A percentile compares a stretch with the other conserved stretches of the same genome.
phyloP scores from a whole-genome alignment of 2,329 filamentous ascomycete species.

The Clarireedia homoeocarpa region DNA sequence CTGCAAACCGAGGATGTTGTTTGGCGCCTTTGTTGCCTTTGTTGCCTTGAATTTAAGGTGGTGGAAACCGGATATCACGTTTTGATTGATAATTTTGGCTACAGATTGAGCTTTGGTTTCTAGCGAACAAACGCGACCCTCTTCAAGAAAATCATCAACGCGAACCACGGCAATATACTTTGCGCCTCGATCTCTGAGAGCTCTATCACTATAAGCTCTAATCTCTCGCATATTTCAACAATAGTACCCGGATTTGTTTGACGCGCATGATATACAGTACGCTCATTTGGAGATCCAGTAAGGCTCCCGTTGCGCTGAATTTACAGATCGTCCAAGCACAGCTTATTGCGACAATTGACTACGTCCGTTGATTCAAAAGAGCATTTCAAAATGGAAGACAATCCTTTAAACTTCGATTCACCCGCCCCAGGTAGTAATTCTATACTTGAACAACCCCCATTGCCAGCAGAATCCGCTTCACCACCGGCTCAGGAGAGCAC shows the following conservation, averaged over 20 bases:
- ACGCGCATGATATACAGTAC: conserved; percentile 12
- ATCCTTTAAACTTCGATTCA: conserved; percentile 48
- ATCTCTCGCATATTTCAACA: background rate
- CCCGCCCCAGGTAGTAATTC: conserved; percentile 49
- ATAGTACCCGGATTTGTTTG: background rate
- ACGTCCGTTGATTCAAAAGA: conserved; percentile 13
- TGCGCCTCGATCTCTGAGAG: conserved; percentile 6
- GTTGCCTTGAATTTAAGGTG: background rate
- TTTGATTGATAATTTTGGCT: background rate
- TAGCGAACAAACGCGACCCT: conserved; percentile 6
- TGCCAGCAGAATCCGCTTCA: conserved; percentile 36
- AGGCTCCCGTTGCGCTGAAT: conserved; percentile 12
- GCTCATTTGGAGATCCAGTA: conserved; percentile 12
- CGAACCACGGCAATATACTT: conserved; percentile 5
- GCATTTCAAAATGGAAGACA: conserved; percentile 47
- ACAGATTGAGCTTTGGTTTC: conserved; percentile 6
- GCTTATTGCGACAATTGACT: conserved; percentile 26
- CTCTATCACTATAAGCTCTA: background rate
- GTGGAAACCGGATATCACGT: background rate
- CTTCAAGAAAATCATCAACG: conserved; percentile 9
- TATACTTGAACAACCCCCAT: conserved; percentile 46
- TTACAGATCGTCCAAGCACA: conserved; percentile 3
- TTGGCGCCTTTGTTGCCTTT: background rate
- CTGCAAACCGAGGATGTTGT: conserved; percentile 3
- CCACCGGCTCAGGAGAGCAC: conserved; percentile 23